Evolutionary conservation across 306 rosid species (phyloP).

Genomic region (Cicer yamashitae): DNA sequence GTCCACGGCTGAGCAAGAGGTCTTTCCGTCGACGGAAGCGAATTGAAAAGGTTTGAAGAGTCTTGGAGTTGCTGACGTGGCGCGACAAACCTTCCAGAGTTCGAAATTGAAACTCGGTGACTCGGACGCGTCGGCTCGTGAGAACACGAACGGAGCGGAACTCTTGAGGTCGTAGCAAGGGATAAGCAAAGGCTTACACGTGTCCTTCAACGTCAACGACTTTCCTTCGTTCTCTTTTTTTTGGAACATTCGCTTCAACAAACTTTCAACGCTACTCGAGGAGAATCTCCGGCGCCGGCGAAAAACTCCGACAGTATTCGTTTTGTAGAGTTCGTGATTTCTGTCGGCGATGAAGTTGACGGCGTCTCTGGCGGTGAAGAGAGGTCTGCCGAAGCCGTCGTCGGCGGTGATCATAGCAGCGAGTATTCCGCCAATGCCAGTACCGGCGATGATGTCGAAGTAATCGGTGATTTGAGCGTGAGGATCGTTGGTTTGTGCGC

Average conservation of each 20-base stretch:
- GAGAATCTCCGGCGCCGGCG: constrained; percentile 61
- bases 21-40: constrained; percentile 75
- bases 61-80: constrained; percentile 83
- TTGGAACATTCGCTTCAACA: constrained; percentile 45
- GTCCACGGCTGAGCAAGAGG: constrained; percentile 82
- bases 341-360: constrained; percentile 47
- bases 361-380: constrained; percentile 72
- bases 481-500: constrained; percentile 73
- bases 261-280: constrained; percentile 29
- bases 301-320: constrained; percentile 45
- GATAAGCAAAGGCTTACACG: constrained; percentile 81
- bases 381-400: constrained; percentile 81
- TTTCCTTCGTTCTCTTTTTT: constrained; percentile 58
- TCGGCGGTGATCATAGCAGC: constrained; percentile 77
- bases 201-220: constrained; percentile 74
- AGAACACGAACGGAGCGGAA: constrained; percentile 93
- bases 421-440: constrained; percentile 83
- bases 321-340: constrained; percentile 56
- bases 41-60: constrained; percentile 71
- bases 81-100: constrained; percentile 87
- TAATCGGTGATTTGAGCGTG: constrained; percentile 78
- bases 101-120: constrained; percentile 91
- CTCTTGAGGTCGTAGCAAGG: constrained; percentile 94
- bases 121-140: constrained; percentile 93
- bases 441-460: constrained; percentile 87